These are phyloP conservation scores for Neurospora pannonica DNA, from an alignment of 495 filamentous ascomycete genomes.

Conservation along the genomic window DNA sequence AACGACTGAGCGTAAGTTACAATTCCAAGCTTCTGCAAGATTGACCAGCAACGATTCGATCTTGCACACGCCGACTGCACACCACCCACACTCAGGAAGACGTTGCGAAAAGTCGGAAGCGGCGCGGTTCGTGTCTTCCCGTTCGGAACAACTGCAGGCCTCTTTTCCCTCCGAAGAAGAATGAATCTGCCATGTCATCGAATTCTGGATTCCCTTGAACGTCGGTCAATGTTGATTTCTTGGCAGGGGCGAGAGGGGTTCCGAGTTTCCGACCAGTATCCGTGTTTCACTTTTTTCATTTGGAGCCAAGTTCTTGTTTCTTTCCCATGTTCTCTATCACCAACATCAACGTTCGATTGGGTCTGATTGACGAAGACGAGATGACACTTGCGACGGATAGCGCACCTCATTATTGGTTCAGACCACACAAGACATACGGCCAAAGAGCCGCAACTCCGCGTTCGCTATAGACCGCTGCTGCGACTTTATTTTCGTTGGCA, in stretches of 20 bases:
- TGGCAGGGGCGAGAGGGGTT: neutral
- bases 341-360: neutral
- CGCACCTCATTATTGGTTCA: neutral
- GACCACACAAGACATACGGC: neutral
- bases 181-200: neutral
- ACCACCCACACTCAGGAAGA: neutral
- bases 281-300: neutral
- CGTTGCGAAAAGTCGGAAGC: neutral
- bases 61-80: neutral
- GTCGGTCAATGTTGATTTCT: neutral
- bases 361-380: neutral
- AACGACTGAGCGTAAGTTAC: neutral
- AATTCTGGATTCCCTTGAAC: too few species aligned
- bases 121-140: neutral
- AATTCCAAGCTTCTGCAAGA: neutral
- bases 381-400: neutral
- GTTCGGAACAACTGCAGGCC: neutral
- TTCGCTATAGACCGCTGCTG: neutral
- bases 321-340: neutral
- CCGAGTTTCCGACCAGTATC: neutral
- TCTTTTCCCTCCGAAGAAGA: neutral
- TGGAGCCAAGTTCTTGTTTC: neutral
- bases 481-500: neutral
- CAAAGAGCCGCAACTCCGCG: neutral
- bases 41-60: neutral